Evolutionary conservation across 768 basidiomycete genomes (phyloP), one percentile per base, ranked within the genome.

Genomic region (Cantharellus anzutake): DNA sequence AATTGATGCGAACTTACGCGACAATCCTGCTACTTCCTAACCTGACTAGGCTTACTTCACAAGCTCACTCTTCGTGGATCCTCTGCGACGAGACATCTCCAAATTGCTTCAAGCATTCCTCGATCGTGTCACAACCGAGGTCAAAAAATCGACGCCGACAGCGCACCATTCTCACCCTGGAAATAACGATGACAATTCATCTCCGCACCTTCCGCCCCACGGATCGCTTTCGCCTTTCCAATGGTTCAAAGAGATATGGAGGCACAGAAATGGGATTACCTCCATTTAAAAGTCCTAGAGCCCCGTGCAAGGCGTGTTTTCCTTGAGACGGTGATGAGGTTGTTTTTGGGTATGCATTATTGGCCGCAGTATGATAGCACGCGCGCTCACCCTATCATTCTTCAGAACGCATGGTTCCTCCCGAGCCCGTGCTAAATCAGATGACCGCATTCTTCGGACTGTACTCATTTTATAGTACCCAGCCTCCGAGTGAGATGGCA

Each of bases 281-380:
- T 86, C 51, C 85, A 88, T 66, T 77, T 90, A 71, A 81, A 78
- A 67, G 79, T 82, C 2, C 78, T 84, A 60, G 86, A 90, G 65
- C 70, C 74, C 50, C 75, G 83, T 56, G 73, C 82, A 29, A 77
- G 87, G 42, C 78, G 82, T 52, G 67, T 72, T 0, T 85, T 86
- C 68, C 69, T 89, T 38, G 73, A 72, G 41, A 74, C 79, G 5
- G 77, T 79, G 2, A 70, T 76, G 58, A 73, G 86, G 52, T 70
- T 86, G 20, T 84, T 90, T 67, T 70, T 80, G 44, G 85, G 87
- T 86, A 11, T 1, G 52, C 52, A 11, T 14, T 7, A 7, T 11
- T 55, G 11, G 7, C 11, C 11, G 52, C 52, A 14, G 52, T 37
- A 7, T 55, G 38, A 55, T 11, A 1, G 38, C 11, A 20, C 1